Percentiles rank a stretch among this genome's conserved stretches.
Conservation (phyloP, 1,284 basidiomycete genomes). For the Inonotus hispidus region DNA sequence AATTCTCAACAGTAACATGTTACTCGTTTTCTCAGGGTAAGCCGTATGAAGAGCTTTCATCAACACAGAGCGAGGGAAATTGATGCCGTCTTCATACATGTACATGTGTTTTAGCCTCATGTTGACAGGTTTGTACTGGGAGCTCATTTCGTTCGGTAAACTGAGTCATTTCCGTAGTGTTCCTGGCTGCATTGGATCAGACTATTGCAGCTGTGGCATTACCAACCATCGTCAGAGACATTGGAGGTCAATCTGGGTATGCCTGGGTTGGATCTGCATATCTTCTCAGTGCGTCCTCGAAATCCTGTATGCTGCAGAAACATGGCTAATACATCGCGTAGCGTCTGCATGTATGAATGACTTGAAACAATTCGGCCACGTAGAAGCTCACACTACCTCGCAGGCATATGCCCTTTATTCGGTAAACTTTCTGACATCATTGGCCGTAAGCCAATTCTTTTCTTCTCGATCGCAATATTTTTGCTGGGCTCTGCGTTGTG, state of each 20-base stretch:
- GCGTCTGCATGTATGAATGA: conserved; percentile 18
- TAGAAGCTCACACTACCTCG: neutral
- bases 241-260: conserved; percentile 28
- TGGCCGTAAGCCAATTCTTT: conserved; percentile 28
- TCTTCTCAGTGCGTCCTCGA: conserved; percentile 27
- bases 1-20: conserved; percentile 12
- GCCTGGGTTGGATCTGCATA: conserved; percentile 27
- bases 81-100: neutral
- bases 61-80: too few relatives aligned
- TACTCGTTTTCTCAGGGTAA: conserved; percentile 19
- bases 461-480: conserved; percentile 28
- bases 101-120: conserved; percentile 12
- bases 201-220: conserved; percentile 29
- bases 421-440: conserved; percentile 30
- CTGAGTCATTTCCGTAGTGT: conserved; percentile 19
- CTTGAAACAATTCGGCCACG: neutral
- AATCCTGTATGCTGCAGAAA: conserved; percentile 16
- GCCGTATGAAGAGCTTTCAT: neutral
- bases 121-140: conserved; percentile 14
- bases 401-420: conserved; percentile 27
- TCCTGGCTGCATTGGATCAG: conserved; percentile 32
- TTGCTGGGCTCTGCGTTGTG: conserved; percentile 37
- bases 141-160: neutral
- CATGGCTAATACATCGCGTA: neutral
- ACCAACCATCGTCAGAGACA: conserved; percentile 27